Percentiles rank a stretch among this genome's conserved stretches.
These are phyloP conservation scores for Camellia sinensis DNA, from an alignment of 148 eudicot genomes.

Conservation along the genomic window DNA sequence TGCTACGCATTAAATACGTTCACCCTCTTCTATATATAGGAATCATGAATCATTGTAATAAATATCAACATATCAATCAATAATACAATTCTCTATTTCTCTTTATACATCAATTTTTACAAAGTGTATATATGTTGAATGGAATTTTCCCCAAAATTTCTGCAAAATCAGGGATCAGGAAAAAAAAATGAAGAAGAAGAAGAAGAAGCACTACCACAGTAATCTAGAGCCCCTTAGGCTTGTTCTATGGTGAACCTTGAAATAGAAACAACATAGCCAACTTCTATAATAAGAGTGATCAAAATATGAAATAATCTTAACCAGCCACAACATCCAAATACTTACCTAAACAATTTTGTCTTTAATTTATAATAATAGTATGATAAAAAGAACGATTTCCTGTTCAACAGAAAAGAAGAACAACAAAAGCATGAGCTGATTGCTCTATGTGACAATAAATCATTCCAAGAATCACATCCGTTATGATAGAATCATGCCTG, in stretches of 20 bases:
- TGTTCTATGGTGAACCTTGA: neutral
- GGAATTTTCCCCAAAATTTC: neutral
- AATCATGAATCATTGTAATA: too few species aligned
- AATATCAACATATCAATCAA: too few species aligned
- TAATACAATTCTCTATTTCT: too few species aligned
- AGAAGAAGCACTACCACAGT: neutral
- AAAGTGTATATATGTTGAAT: neutral
- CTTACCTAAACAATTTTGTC: neutral
- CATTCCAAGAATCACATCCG: neutral
- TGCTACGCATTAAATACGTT: neutral
- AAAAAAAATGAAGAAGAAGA: too few species aligned
- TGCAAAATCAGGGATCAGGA: neutral
- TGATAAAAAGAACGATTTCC: neutral
- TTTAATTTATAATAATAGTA: too few species aligned
- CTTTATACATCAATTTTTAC: too few species aligned
- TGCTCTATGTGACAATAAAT: neutral
- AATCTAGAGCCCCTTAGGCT: neutral
- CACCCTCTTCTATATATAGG: too few species aligned
- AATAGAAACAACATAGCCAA: neutral
- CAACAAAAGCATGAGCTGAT: neutral
- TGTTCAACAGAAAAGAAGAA: neutral
- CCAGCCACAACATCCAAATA: neutral
- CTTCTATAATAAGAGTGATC: neutral
- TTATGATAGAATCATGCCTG: slow-evolving; percentile 1
- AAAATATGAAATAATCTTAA: neutral